A percentile compares a stretch with the other conserved stretches of the same genome.
Evolutionary conservation across 208 protist species (phyloP).

Genomic region (Crithidia expoeki): DNA sequence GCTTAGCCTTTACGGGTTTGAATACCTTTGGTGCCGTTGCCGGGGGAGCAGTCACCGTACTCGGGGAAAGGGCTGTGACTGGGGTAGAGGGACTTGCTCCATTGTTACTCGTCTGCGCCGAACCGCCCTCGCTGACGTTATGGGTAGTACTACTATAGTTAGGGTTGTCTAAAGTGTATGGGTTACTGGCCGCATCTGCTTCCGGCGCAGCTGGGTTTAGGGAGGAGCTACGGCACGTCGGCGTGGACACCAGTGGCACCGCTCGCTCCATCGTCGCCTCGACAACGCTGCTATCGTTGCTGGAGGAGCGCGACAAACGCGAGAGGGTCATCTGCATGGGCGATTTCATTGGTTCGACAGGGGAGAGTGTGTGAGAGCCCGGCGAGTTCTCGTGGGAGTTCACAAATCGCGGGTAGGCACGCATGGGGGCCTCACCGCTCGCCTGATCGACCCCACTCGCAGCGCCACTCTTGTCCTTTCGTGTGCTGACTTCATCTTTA

Average conservation of each 20-base stretch:
- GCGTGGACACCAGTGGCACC: background rate
- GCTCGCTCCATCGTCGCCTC: conserved; percentile 18
- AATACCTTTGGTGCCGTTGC: background rate
- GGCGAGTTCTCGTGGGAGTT: background rate
- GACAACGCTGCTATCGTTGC: conserved; percentile 15
- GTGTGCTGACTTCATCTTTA: no score
- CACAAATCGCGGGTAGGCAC: background rate
- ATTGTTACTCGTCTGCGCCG: background rate
- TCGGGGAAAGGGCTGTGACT: background rate
- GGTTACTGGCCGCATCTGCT: background rate
- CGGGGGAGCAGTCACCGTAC: no score
- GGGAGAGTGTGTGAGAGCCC: background rate
- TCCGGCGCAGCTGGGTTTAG: background rate
- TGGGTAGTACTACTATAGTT: background rate
- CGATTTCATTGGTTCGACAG: background rate
- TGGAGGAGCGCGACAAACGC: conserved; percentile 23
- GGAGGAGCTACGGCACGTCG: conserved; percentile 1
- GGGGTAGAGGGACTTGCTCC: background rate
- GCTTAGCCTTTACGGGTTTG: background rate
- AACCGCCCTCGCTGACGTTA: background rate
- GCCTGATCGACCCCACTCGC: background rate
- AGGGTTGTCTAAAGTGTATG: background rate
- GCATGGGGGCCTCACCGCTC: conserved; percentile 2
- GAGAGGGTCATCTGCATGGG: conserved; percentile 17
- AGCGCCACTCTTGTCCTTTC: background rate